Base-by-base conservation (phyloP, 1,284 basidiomycete species). In the Xerocomus amazonicus region DNA sequence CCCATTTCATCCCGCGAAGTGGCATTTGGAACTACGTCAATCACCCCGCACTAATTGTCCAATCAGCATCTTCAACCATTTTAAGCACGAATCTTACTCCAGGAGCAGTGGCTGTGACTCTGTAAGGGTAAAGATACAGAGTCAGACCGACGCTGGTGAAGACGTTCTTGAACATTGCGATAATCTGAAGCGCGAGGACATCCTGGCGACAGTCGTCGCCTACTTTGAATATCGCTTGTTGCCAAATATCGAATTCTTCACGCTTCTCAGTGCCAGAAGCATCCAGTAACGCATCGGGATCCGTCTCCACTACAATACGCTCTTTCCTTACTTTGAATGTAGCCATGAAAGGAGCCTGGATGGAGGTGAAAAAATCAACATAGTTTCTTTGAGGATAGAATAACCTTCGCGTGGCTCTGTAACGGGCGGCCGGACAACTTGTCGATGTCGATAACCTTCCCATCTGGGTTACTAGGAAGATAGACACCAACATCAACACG, bases 1-100 rank as follows among this genome's bases (percentile, higher is more conserved):
- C 97, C 97, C 97, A 99, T 98, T 74, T 99, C 97, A 68, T 99
- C 97, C 52, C 97, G 84, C 6, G 96, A 98, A 0, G 97, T 99
- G 0, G 97, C 87, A 62, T 99, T 96, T 3, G 97, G 96, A 3
- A 99, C 94, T 29, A 99, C 97, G 60, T 99, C 97, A 57, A 99
- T 99, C 40, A 99, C 93, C 52, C 97, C 97, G 57, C 94, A 97
- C 87, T 97, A 60, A 33, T 45, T 5, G 0, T 9, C 6, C 5
- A 29, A 17, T 62, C n/a, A 56, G 38, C 14, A 1, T 6, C 29
- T n/a, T 5, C 23, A 29, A 27, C 47, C 5, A 27, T 35, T 39
- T 17, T 45, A 43, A 43, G 42, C 9, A 37, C 52, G 45, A 46
- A 26, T 75, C 89, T 65, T 66, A 95, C 92, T 10, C 97, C 97